Base-by-base conservation (phyloP, 257 asterid species). In the Solanum pinnatisectum region DNA sequence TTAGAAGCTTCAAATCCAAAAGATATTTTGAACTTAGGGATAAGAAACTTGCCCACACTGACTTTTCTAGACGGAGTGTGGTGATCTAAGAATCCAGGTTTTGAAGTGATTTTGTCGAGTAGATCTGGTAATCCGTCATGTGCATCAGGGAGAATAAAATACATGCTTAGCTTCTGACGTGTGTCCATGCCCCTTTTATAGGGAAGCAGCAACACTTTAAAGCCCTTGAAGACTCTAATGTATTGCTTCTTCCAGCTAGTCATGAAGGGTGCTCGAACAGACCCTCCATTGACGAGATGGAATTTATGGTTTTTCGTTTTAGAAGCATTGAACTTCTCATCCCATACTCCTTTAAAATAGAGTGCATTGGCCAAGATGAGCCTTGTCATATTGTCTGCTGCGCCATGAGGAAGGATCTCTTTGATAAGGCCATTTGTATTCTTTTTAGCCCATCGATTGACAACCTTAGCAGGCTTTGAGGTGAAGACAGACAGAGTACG, bases 361-460 rank as follows among this genome's bases (percentile, higher is more conserved):
- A 91, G 20, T 15, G 91, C 93, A 86, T 90, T 89, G 25, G 88
- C 91, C 23, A 91, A 76, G n/a, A 91, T 23, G 18, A 91, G 87
- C 68, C 89, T 86, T 20, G 92, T 87, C 67, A 30, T 20, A 52
- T 33, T 15, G 84, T 86, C 70, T 0, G 89, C 76, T 1, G 91
- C 56, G 10, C 67, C 89, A 65, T 76, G 32, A 56, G 92, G 91
- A 59, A 89, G 91, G 63, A 91, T 88, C 27, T 90, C 91, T 83
- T 89, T 74, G 23, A 91, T 88, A 1, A 88, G 89, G 4, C 89
- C 88, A 85, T 46, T 87, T 79, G 93, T 91, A 39, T 65, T 78
- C 36, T 79, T 84, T 79, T 88, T 88, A 39, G 87, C 84, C 92
- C 92, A 87, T 20, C 71, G 72, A 87, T 90, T 90, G 44, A 35